phyloP scores from a whole-genome alignment of 2,329 filamentous ascomycete genomes.

The Phialocephala sp. region DNA sequence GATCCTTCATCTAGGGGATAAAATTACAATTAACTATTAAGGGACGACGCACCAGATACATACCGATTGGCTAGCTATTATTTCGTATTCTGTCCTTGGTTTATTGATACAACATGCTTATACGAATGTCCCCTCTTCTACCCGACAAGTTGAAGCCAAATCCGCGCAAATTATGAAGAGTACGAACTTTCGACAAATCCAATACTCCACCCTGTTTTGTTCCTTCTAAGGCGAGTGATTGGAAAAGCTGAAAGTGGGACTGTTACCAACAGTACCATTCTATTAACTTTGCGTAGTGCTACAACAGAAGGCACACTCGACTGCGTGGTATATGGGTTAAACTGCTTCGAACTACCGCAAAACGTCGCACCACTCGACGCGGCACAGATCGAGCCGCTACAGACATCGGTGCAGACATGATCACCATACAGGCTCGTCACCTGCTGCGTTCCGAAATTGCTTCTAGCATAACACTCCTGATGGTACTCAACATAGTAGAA shows the following conservation, averaged over 20 bases:
- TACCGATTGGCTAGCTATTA: background rate
- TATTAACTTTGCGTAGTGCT: background rate
- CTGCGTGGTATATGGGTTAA: conserved; percentile 16
- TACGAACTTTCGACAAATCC: too few species aligned
- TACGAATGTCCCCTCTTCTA: background rate
- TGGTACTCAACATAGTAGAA: conserved; percentile 16
- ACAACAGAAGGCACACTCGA: background rate
- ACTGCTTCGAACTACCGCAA: conserved; percentile 12
- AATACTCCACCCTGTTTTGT: too few species aligned
- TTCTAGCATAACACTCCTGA: conserved; percentile 15
- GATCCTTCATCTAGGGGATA: background rate
- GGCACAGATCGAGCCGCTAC: conserved; percentile 3
- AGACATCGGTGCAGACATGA: conserved; percentile 12
- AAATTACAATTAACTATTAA: too few species aligned
- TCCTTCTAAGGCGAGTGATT: too few species aligned
- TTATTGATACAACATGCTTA: background rate
- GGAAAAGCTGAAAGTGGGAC: too few species aligned
- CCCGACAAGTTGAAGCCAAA: background rate
- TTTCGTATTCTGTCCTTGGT: background rate
- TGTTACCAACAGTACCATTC: too few species aligned
- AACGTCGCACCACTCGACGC: background rate
- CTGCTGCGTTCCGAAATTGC: background rate
- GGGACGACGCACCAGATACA: too few species aligned
- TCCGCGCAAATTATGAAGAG: too few species aligned
- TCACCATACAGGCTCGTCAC: background rate